Evolutionary conservation across 1,284 basidiomycete species (phyloP), one percentile per base, ranked within the genome.

Genomic region (Pholiota adiposa): DNA sequence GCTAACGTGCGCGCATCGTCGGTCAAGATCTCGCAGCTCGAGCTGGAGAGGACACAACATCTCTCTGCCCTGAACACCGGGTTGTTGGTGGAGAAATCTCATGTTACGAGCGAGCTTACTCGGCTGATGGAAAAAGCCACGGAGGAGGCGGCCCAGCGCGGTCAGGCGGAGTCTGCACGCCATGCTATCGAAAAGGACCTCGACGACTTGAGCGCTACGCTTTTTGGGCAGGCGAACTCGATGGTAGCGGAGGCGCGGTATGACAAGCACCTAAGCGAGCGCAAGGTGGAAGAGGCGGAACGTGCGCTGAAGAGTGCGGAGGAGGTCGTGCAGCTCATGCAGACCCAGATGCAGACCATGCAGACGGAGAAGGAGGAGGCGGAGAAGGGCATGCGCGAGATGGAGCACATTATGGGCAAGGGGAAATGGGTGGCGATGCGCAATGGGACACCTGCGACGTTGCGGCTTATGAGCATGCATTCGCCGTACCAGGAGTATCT

Each of bases 101-200:
- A 97, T 73, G 96, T 99, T 61, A 94, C 92, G 18, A 76, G 87
- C 7, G 97, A 99, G 77, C 90, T 99, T 69, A 97, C 90, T 67
- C 86, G 94, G 29, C 81, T 99, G 64, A 98, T 98, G 87, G 93
- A 97, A 67, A 90, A 90, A n/a, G 90, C 96, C 19, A 94, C 96
- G 12, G 95, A 97, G 69, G 97, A 98, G 76, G 95, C 96, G 19
- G 88, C 93, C 3, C 87, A 90, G 65, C 84, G 96, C 18, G 96
- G n/a, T 16, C 90, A 94, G 71, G 97, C 96, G n/a, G 96, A 97
- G 73, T 87, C 83, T 61, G 93, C 91, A 16, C 86, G 92, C 44
- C 81, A 77, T 21, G 90, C 90, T 56, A 96, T 97, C 67, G 92
- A 94, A 75, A 85, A 89, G 75, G 94, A 96, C 63, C 78, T 99